Evolutionary conservation across 176 grass and related monocot genomes (phyloP), one percentile per base, ranked within the genome.

Genomic region (Panicum miliaceum): DNA sequence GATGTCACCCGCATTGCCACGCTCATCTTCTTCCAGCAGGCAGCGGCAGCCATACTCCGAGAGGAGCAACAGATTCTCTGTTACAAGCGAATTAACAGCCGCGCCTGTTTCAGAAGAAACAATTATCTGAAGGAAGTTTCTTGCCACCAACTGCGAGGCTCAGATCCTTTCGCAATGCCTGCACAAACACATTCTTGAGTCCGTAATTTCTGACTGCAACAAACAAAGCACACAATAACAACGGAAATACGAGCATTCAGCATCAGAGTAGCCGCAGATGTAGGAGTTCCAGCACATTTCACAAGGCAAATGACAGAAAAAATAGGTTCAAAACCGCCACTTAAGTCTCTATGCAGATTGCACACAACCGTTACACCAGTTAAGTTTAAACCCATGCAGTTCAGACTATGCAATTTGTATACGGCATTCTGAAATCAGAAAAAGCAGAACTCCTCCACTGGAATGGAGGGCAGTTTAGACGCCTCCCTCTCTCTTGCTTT

Each of bases 331-430:
- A 89, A 89, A 25, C 59, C 74, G 64, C 68, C 75, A 83, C 52
- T 62, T 84, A 38, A 84, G 64, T 73, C 85, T 84, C 77, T 92
- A 86, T 78, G 61, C 42, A 89, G 46, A 81, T 85, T 77, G 50
- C 77, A 82, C 57, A 85, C 22, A 64, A 65, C 14, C 2, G 47
- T 47, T 46, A 82, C 83, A 78, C 43, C 76, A 52, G 78, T 77
- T 18, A 80, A 59, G 36, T 16, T 71, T 58, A 68, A 76, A 81
- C 45, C 77, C 57, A 76, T 34, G 47, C 77, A 52, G 12, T 85
- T 91, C 64, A 72, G 81, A 77, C 54, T 91, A 58, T 76, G 47
- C 50, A 27, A 73, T 84, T 48, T 84, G 71, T 77, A 88, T 84
- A 90, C 19, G 14, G 12, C 57, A 47, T 56, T 82, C 56, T 25